These are phyloP conservation scores for Eucommia ulmoides DNA, from an alignment of 257 asterid genomes.

Conservation along the genomic window DNA sequence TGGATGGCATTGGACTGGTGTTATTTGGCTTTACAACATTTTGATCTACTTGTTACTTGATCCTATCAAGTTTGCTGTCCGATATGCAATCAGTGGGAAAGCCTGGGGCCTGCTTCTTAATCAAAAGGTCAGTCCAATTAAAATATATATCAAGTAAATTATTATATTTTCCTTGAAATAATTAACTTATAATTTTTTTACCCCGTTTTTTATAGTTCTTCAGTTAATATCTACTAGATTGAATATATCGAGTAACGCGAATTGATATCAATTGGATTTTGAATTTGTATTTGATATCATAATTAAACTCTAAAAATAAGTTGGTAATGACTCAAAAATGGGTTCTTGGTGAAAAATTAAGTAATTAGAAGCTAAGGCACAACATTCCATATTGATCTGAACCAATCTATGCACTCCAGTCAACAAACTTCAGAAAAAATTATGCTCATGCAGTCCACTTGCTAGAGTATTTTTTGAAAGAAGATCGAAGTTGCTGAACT, in stretches of 20 bases:
- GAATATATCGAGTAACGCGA: neutral
- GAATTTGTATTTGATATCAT: neutral
- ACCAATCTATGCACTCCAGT: too few species aligned
- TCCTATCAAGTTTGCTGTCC: constrained; percentile 28
- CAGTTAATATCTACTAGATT: too few species aligned
- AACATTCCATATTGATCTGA: too few species aligned
- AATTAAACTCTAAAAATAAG: neutral
- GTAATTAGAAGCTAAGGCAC: too few species aligned
- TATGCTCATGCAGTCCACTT: too few species aligned
- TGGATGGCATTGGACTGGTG: constrained; percentile 51
- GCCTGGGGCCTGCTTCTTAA: constrained; percentile 35
- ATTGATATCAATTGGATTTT: neutral
- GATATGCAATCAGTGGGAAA: constrained; percentile 44
- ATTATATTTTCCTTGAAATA: neutral
- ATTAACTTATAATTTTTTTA: neutral
- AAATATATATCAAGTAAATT: neutral
- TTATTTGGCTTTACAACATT: constrained; percentile 37
- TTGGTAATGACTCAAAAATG: too few species aligned
- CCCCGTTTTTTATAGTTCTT: too few species aligned
- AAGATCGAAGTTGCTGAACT: too few species aligned
- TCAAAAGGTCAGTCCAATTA: constrained; percentile 29
- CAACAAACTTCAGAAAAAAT: too few species aligned
- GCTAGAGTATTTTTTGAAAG: too few species aligned
- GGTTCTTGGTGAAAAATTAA: too few species aligned
- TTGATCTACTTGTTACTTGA: constrained; percentile 29